Evolutionary conservation across 2,329 filamentous ascomycete genomes (phyloP).

Genomic region (Clonostachys solani): DNA sequence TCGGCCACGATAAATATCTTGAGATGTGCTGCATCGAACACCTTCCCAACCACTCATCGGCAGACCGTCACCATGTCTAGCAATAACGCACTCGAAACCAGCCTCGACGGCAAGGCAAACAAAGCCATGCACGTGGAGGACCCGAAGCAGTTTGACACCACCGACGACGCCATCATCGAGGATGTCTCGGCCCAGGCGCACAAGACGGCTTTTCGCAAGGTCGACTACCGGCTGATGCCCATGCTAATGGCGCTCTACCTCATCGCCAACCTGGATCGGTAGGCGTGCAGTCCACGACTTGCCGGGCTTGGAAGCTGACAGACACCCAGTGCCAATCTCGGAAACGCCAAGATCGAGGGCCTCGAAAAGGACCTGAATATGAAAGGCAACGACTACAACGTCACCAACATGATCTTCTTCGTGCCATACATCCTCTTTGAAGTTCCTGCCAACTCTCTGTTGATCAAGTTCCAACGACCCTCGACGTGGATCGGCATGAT

Average conservation of each 20-base stretch:
- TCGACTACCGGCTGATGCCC: slow-evolving; percentile 29
- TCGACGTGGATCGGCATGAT: slow-evolving; percentile 60
- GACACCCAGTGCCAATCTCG: slow-evolving; percentile 9
- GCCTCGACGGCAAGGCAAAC: no score
- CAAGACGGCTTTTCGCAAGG: slow-evolving; percentile 6
- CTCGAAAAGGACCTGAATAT: slow-evolving; percentile 33
- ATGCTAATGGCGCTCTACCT: slow-evolving; percentile 54
- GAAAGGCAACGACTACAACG: slow-evolving; percentile 44
- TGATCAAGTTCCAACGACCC: slow-evolving; percentile 40
- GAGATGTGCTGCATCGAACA: no score
- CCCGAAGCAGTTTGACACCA: no score
- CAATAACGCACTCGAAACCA: no score
- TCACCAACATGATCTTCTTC: slow-evolving; percentile 19
- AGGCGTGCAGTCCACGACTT: background rate
- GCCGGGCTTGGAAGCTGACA: background rate
- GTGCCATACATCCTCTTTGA: slow-evolving; percentile 46
- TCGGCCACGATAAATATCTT: no score
- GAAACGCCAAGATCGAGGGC: slow-evolving; percentile 45
- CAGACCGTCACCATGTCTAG: no score
- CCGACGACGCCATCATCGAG: background rate
- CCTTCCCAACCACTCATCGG: no score
- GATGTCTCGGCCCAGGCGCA: background rate
- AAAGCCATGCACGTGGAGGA: no score
- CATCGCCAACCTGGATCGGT: slow-evolving; percentile 49
- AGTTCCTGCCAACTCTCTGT: background rate